Base-by-base conservation (phyloP, 2,329 filamentous ascomycete genomes). In the Cercospora sesami region DNA sequence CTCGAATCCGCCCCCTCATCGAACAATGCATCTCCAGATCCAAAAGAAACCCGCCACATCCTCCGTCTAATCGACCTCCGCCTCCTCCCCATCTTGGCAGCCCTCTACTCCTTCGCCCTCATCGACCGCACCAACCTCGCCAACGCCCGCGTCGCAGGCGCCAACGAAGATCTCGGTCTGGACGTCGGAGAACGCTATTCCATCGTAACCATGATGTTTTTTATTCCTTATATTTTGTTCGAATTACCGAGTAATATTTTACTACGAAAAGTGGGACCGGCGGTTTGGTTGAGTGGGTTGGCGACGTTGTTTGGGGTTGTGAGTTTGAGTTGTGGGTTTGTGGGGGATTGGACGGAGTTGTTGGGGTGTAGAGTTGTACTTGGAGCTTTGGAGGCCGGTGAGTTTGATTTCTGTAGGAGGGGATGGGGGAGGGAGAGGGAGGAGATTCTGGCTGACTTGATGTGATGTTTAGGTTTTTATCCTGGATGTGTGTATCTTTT, bases 301-400 rank as follows among this genome's bases (percentile, higher is more conserved):
- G 66, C 28, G n/a, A 39, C 60, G 16, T 36, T 57, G 55, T 68
- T 57, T 39, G 61, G 66, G 21, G 57, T 57, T n/a, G 61, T 68
- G 2, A 61, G 61, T n/a, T 18, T 68, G 8, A 6, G 61, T 12
- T 64, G 63, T 21, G 61, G 66, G 5, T 68, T 68, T 18, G 28
- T 63, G 12, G 5, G 64, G 9, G 36, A 18, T 6, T 68, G 61
- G 66, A 33, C 26, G 2, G n/a, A 67, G 63, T 33, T 63, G 18
- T 42, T 42, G 36, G 36, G 36, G 36, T 42, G 36, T n/a, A n/a
- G 36, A n/a, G 36, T 42, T 42, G 36, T 42, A 0, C 6, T 42
- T 8, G 36, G 36, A 16, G 36, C 36, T 5, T n/a, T 42, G 36
- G 36, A 42, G 36, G 36, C 36, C 16, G 36, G 36, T 42, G 16